These are phyloP conservation scores for Leptodermis oblonga DNA, from an alignment of 257 asterid species.

Conservation along the genomic window DNA sequence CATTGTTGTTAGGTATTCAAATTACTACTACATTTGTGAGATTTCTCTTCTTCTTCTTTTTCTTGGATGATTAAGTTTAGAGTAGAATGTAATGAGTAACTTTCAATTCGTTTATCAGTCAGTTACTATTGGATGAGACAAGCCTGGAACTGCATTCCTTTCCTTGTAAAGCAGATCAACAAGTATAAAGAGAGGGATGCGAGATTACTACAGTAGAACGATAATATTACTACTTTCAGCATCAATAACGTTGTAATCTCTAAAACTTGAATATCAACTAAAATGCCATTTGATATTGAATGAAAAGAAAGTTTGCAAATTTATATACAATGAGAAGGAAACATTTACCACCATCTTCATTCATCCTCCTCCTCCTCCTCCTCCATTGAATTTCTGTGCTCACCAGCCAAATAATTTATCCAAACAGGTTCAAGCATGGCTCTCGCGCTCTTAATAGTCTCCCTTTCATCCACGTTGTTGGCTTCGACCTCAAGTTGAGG, in stretches of 20 bases:
- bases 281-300: background rate
- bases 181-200: background rate
- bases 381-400: conserved; percentile 32
- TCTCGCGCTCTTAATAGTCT: conserved; percentile 40
- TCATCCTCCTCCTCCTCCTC: conserved; percentile 20
- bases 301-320: background rate
- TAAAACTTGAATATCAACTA: background rate
- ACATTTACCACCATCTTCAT: background rate
- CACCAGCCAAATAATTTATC: conserved; percentile 37
- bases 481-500: conserved; percentile 38
- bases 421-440: conserved; percentile 67
- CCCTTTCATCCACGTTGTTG: conserved; percentile 32
- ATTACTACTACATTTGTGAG: background rate
- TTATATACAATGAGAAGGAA: background rate
- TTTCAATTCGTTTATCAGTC: background rate
- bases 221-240: background rate
- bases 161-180: background rate
- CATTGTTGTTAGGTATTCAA: background rate
- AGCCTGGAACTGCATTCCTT: background rate
- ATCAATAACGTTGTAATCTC: background rate
- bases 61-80: background rate
- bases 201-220: background rate
- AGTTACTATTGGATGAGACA: background rate
- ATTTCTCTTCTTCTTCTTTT: background rate
- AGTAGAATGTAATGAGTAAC: background rate